Evolutionary conservation across 1,139 yeast genomes (phyloP), one percentile per base, ranked within the genome.

Genomic region (Hyphopichia buzzinii): DNA sequence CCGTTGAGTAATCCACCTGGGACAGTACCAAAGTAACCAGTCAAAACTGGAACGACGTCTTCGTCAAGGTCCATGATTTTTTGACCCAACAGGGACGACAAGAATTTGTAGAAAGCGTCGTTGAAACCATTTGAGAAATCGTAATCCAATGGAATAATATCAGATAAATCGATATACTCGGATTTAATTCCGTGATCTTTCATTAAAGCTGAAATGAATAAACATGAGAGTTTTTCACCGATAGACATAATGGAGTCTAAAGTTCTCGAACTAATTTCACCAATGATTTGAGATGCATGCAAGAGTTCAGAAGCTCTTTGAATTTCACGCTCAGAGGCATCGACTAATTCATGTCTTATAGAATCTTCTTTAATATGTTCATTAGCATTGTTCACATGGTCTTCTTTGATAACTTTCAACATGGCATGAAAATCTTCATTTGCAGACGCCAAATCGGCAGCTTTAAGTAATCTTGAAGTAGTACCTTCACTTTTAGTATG

Each of bases 401-500:
- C 97, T 7, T 73, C 74, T 47, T 83, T 77, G 22, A 92, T 83
- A 30, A 79, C 69, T 21, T 79, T 72, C 39, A 92, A 72, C 13
- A 81, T 54, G 13, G 66, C 47, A 33, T 59, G 60, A 50, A 70
- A 84, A 47, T 80, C 84, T 21, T 67, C 74, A 44, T 72, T 71
- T 25, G 67, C 67, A 3, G 83, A 68, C 1, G 96, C 90, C 33
- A 75, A 59, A 38, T 89, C 96, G 11, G 96, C 94, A 12, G 96
- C 87, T 32, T 72, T 63, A 35, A 92, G 64, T 23, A 92, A 71
- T 44, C 95, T 65, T 3, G 95, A 85, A 4, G 98, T 92, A 29
- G 98, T 92, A 36, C 98, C 98, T 59, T 90, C 97, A 29, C 86
- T 80, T 55, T 92, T 92, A 21, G 96, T 84, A 42, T 85, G 77